Conservation (phyloP, 2,329 filamentous ascomycete species). For the Phaeosphaeriaceae sp. region DNA sequence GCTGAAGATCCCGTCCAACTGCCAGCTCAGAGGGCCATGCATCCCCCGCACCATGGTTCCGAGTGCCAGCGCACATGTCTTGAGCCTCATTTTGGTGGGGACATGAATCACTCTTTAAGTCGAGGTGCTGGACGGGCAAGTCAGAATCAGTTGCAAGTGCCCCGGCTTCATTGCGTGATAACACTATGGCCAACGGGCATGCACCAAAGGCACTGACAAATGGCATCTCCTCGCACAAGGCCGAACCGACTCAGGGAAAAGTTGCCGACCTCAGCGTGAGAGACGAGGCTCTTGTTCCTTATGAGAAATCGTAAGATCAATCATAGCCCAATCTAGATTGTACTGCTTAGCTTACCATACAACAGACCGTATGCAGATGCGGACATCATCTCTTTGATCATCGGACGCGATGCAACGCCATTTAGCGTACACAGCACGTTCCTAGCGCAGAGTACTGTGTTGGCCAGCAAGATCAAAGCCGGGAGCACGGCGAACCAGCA, state of each 20-base stretch:
- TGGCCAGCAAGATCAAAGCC: constrained; percentile 18
- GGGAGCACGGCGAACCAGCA: constrained; percentile 17
- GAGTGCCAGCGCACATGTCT: constrained; percentile 25
- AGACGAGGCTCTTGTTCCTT: neutral
- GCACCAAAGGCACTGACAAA: neutral
- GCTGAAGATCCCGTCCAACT: constrained; percentile 27
- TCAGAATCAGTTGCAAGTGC: neutral
- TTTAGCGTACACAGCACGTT: constrained; percentile 34
- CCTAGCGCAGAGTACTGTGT: constrained; percentile 29
- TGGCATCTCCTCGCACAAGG: neutral
- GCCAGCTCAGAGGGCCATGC: constrained; percentile 32
- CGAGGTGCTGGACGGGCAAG: neutral
- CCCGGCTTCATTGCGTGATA: constrained; percentile 7
- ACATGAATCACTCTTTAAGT: neutral
- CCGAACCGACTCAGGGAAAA: neutral
- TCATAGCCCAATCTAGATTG: neutral
- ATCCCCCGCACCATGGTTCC: constrained; percentile 14
- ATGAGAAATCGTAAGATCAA: constrained; percentile 22
- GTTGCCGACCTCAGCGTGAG: neutral
- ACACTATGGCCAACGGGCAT: neutral
- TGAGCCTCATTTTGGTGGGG: constrained; percentile 27
- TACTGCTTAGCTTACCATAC: neutral
- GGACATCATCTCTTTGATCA: constrained; percentile 25
- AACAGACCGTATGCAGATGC: constrained; percentile 29
- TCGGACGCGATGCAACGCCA: constrained; percentile 23